Base-by-base conservation (phyloP, 2,329 filamentous ascomycete species). In the Ophiostoma sp. region DNA sequence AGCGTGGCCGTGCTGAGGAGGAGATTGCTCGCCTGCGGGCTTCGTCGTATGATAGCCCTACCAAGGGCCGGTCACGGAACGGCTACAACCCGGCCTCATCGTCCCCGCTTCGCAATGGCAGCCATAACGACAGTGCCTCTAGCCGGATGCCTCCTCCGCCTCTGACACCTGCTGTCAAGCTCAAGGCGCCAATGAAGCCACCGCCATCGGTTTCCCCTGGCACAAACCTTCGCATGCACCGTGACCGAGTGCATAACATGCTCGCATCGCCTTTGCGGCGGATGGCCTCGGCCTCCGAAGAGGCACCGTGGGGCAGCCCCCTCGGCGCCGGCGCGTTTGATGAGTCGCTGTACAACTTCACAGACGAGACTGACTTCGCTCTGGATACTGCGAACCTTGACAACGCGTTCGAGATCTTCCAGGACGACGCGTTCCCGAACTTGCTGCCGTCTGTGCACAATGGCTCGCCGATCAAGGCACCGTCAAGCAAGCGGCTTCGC, bases 21-120 rank as follows among this genome's bases (percentile, higher is more conserved):
- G 95, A 97, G 78, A 97, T 99, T 81, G 91, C 91, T 63, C 91
- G 94, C 55, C 89, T 98, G 67, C 90, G 95, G 72, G 91, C 91
- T 71, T 97, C 94, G 1, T 97, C 93, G 1, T 94, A 93, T 74
- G 93, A 97, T 75, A 98, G 93, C 75, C 95, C 95, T 4, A 91
- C 87, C 65, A 93, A 92, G 79, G 79, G 81, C 73, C 84, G 87
- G 58, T 83, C 85, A 12, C 81, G 81, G 68, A 80, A 82, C 70
- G 81, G 78, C 5, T 81, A 82, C 67, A 78, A 82, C 47, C 83
- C 85, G 8, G 76, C 81, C 18, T 89, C 88, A 2, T 92, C 90
- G 1, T 93, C 90, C 2, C 90, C 90, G 2, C 77, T 90, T 14
- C 86, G 89, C 47, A 80, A 82, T 74, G 68, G 76, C 66, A 75